A percentile compares a stretch with the other conserved stretches of the same genome.
phyloP scores from a whole-genome alignment of 2,329 filamentous ascomycete species.

The Diaporthe aspalathi region DNA sequence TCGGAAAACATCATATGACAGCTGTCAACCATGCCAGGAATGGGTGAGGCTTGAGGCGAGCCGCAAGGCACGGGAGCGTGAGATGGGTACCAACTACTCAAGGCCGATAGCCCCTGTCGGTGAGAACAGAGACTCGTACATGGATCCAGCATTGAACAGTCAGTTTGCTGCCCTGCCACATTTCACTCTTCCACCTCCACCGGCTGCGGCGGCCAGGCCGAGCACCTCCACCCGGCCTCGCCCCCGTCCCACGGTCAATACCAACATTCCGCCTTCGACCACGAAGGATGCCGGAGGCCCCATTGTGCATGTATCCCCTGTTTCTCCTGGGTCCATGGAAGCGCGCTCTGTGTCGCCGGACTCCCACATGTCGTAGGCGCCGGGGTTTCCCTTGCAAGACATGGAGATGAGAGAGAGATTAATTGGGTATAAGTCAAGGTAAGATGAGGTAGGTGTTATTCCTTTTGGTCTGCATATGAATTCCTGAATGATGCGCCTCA shows the following conservation, averaged over 20 bases:
- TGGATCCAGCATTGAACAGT: neutral
- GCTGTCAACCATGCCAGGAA: neutral
- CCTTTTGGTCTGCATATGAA: too few species aligned
- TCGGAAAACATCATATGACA: fast-evolving
- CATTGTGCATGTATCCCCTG: neutral
- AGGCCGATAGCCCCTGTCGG: neutral
- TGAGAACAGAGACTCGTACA: neutral
- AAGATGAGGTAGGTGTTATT: neutral
- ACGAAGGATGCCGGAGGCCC: neutral
- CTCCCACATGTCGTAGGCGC: neutral
- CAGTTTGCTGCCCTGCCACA: neutral
- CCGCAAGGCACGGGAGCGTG: neutral
- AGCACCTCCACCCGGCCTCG: neutral
- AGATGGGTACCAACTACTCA: neutral
- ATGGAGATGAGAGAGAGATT: too few species aligned
- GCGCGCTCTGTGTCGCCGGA: neutral
- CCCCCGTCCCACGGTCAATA: neutral
- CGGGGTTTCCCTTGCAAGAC: too few species aligned
- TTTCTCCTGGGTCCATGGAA: neutral
- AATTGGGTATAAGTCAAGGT: too few species aligned
- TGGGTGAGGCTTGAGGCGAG: too few species aligned
- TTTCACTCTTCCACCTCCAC: neutral
- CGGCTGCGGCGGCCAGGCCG: neutral
- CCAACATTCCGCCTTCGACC: neutral
- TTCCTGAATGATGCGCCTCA: too few species aligned